phyloP scores from a whole-genome alignment of 2,329 filamentous ascomycete species.

The Lojkania enalia region DNA sequence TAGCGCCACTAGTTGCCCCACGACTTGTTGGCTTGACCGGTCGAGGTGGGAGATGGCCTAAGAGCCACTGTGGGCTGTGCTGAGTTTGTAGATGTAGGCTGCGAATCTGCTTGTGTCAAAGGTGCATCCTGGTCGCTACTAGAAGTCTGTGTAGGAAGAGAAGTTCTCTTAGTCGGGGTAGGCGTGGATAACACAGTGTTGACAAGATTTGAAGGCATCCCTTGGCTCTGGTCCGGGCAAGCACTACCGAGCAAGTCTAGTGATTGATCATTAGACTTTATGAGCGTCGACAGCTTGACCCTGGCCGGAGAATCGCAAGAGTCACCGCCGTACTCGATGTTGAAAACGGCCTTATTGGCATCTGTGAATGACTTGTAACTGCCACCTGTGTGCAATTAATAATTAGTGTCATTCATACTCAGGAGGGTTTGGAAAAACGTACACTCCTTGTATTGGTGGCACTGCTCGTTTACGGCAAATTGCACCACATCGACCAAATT shows the following conservation, averaged over 20 bases:
- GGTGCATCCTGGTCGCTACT: too few relatives aligned
- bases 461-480: constrained; percentile 72
- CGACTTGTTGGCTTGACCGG: neutral
- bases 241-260: constrained; percentile 20
- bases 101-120: too few relatives aligned
- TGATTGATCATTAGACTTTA: constrained; percentile 22
- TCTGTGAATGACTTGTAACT: constrained; percentile 62
- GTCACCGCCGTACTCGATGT: constrained; percentile 66
- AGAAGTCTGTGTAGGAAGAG: neutral
- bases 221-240: constrained; percentile 5
- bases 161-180: neutral
- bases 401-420: too few relatives aligned
- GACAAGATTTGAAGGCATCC: neutral
- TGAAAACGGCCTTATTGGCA: constrained; percentile 68
- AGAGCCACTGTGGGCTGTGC: neutral
- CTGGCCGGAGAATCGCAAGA: constrained; percentile 16
- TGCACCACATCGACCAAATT: constrained; percentile 56
- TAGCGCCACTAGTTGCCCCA: too few relatives aligned
- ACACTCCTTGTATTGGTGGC: constrained; percentile 53
- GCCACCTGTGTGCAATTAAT: too few relatives aligned
- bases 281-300: constrained; percentile 22
- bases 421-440: too few relatives aligned
- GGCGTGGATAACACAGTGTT: neutral
- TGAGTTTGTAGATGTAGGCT: neutral
- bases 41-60: neutral